Percentiles rank a stretch among this genome's conserved stretches.
Evolutionary conservation across 352 stramenopile genomes (phyloP).

Genomic region (Phytophthora crassamura): DNA sequence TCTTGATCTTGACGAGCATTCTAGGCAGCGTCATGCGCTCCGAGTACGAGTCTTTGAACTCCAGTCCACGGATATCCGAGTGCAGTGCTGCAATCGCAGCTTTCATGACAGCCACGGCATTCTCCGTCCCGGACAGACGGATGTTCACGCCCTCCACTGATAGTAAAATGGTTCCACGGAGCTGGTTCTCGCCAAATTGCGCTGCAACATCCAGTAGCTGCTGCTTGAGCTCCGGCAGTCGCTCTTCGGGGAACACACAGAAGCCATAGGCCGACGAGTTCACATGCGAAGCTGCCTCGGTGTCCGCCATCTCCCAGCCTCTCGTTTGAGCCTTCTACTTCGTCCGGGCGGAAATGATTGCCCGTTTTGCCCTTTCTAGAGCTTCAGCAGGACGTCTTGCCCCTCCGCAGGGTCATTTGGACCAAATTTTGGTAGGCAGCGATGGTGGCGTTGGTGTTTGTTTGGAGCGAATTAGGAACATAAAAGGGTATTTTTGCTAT

Average conservation of each 20-base stretch:
- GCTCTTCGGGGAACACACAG: constrained; percentile 51
- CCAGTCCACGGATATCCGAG: constrained; percentile 45
- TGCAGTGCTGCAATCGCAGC: constrained; percentile 47
- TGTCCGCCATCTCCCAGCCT: constrained; percentile 20
- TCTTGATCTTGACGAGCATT: constrained; percentile 82
- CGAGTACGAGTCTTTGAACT: constrained; percentile 75
- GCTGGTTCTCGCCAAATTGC: constrained; percentile 35
- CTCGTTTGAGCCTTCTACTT: too few relatives aligned
- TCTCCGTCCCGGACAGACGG: constrained; percentile 56
- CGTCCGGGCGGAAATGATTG: too few relatives aligned
- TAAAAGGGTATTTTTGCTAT: too few relatives aligned
- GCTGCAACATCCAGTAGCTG: constrained; percentile 40
- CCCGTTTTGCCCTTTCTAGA: too few relatives aligned
- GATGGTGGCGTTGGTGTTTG: too few relatives aligned
- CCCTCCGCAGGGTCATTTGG: too few relatives aligned
- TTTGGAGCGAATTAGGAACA: too few relatives aligned
- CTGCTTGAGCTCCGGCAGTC: constrained; percentile 47
- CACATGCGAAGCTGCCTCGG: constrained; percentile 28
- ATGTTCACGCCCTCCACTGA: constrained; percentile 75
- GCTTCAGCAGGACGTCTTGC: too few relatives aligned
- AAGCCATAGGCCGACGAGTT: constrained; percentile 84
- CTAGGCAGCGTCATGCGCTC: constrained; percentile 61
- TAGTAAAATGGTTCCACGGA: constrained; percentile 75
- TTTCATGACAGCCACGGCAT: constrained; percentile 58
- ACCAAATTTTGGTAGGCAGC: too few relatives aligned